A percentile compares a stretch with the other conserved stretches of the same genome.
phyloP scores from a whole-genome alignment of 768 basidiomycete genomes.

The Pleurotus citrinopileatus region DNA sequence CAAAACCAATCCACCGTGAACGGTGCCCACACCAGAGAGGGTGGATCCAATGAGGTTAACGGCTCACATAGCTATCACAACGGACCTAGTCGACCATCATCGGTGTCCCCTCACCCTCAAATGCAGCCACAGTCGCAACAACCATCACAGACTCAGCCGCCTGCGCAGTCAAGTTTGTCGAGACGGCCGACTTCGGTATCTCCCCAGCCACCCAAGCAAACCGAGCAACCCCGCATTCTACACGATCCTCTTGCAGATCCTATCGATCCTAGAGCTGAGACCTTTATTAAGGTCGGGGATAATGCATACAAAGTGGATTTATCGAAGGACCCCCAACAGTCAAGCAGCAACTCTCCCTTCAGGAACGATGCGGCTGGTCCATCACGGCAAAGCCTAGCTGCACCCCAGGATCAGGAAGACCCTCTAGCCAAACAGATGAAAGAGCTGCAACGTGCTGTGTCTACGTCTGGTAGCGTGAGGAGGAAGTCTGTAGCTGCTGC shows the following conservation, averaged over 20 bases:
- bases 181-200: constrained; percentile 14
- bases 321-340: constrained; percentile 59
- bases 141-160: neutral
- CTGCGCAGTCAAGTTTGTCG: neutral
- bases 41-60: constrained; percentile 18
- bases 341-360: constrained; percentile 26
- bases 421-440: constrained; percentile 68
- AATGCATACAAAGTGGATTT: constrained; percentile 68
- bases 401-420: constrained; percentile 37
- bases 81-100: neutral
- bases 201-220: constrained; percentile 17
- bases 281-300: constrained; percentile 68
- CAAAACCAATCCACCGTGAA: constrained; percentile 17
- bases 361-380: constrained; percentile 17
- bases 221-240: constrained; percentile 26
- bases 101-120: neutral
- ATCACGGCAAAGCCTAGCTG: constrained; percentile 27
- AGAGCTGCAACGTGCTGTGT: constrained; percentile 47
- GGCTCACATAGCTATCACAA: constrained; percentile 21
- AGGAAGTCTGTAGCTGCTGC: constrained; percentile 33
- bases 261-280: constrained; percentile 61
- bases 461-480: constrained; percentile 44
- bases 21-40: constrained; percentile 15
- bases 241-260: constrained; percentile 56
- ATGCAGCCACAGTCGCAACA: neutral